Conservation (phyloP, 2,329 filamentous ascomycete genomes). For the Tolypocladium paradoxum region DNA sequence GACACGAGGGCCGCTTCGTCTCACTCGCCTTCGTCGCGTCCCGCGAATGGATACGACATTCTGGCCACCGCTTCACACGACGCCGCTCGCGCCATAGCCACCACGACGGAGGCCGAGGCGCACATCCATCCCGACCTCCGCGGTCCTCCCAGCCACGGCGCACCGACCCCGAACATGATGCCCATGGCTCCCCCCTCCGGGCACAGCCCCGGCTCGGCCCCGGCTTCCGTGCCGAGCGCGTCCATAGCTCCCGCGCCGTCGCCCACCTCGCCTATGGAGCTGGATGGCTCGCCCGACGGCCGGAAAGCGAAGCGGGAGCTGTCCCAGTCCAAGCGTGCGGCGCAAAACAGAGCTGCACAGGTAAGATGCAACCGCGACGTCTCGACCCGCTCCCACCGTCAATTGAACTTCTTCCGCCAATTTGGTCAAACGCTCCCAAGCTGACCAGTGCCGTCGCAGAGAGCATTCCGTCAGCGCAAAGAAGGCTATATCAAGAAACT, state of each 20-base stretch:
- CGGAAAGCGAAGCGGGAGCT: constrained; percentile 82
- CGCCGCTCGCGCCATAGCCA: constrained; percentile 20
- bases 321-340: constrained; percentile 90
- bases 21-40: constrained; percentile 18
- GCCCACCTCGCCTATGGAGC: constrained; percentile 11
- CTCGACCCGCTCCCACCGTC: background rate
- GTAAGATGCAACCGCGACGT: constrained; percentile 37
- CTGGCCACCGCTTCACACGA: constrained; percentile 23
- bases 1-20: constrained; percentile 18
- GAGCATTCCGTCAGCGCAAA: constrained; percentile 94
- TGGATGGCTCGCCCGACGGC: constrained; percentile 34
- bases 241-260: constrained; percentile 22
- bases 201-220: constrained; percentile 18
- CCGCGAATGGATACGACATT: constrained; percentile 36
- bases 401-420: background rate
- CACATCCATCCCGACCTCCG: constrained; percentile 40
- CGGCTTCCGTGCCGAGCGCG: constrained; percentile 13
- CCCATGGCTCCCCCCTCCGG: constrained; percentile 22
- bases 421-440: background rate
- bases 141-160: constrained; percentile 14
- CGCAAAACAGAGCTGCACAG: constrained; percentile 94
- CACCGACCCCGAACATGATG: constrained; percentile 26
- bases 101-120: constrained; percentile 29
- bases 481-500: constrained; percentile 97
- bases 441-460: constrained; percentile 37